Base-by-base conservation (phyloP, 2,329 filamentous ascomycete species). In the Fusarium sp. region DNA sequence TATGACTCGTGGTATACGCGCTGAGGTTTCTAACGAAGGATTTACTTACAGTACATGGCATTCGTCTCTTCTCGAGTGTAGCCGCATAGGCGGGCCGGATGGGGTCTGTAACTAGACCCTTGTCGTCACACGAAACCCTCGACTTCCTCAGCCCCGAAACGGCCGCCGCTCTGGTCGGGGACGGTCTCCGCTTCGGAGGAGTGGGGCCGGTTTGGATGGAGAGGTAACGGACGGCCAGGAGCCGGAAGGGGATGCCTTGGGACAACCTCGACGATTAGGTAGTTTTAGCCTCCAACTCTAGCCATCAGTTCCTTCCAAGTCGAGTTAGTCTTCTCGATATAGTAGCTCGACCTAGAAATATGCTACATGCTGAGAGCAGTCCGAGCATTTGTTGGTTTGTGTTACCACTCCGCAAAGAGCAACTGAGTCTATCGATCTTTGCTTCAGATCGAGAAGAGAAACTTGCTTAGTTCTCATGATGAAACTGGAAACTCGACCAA, bases 391-490 rank as follows among this genome's bases (percentile, higher is more conserved):
- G 22, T n/a, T 29, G 16, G 45, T n/a, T n/a, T 27, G 24, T 50
- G 45, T 50, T 29, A 27, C 45, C 24, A 27, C 45, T 50, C 45
- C 45, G 24, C 24, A 27, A 27, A 50, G 16, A 58, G 54, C 29
- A 62, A 67, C 27, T 47, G 31, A 24, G n/a, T 16, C 24, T 60
- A 47, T 57, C 35, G 42, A 59, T 22, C 35, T n/a, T 29, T 64
- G 45, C 52, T 56, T 50, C 54, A 40, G 38, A n/a, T 47, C 35
- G 18, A 22, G 18, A 56, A 13, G 5, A 72, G 45, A 72, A 74
- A 64, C 72, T 66, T 72, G 62, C 62, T 74, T 68, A 34, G 35
- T 42, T 18, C 22, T 63, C 35, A 69, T 56, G 38, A 58, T 66
- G 59, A 60, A 67, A 70, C 60, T 42, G 6, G 6, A 4, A 58